Evolutionary conservation across 148 eudicot species (phyloP).

Genomic region (Chenopodium berlandieri): DNA sequence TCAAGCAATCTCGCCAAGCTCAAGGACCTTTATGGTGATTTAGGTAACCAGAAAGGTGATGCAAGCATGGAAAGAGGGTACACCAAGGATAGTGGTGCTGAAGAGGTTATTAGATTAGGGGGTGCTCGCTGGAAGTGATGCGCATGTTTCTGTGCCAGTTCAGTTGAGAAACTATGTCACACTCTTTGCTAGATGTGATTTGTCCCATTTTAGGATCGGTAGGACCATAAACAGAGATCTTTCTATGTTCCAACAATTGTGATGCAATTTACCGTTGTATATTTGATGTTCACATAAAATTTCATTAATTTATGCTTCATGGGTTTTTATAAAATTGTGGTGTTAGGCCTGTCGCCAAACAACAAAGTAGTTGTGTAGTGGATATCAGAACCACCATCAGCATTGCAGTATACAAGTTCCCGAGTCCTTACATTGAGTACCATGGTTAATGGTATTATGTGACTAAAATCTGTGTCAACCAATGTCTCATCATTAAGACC

Average conservation of each 20-base stretch:
- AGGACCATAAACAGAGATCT: conserved; percentile 6
- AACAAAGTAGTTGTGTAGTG: neutral
- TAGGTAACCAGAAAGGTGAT: conserved; percentile 48
- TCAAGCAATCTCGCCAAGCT: conserved; percentile 89
- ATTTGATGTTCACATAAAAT: conserved; percentile 19
- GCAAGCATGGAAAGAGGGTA: conserved; percentile 36
- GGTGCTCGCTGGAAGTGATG: conserved; percentile 74
- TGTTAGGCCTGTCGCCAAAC: neutral
- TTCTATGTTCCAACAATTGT: conserved; percentile 12
- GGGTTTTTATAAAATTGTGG: neutral
- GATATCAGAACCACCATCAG: neutral
- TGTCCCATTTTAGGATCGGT: conserved; percentile 1
- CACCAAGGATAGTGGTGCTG: conserved; percentile 51
- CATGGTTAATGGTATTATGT: neutral
- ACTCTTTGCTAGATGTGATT: neutral
- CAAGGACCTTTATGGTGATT: conserved; percentile 78
- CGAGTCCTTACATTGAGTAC: neutral
- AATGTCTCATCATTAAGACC: too few relatives aligned
- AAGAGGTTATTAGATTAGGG: conserved; percentile 85
- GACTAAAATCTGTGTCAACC: too few relatives aligned
- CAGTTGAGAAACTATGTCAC: neutral
- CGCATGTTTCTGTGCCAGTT: neutral
- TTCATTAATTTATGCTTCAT: neutral
- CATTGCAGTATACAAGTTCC: neutral
- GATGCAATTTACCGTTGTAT: conserved; percentile 24